These are phyloP conservation scores for Fusarium newnesense DNA, from an alignment of 2,329 filamentous ascomycete species.

Conservation along the genomic window DNA sequence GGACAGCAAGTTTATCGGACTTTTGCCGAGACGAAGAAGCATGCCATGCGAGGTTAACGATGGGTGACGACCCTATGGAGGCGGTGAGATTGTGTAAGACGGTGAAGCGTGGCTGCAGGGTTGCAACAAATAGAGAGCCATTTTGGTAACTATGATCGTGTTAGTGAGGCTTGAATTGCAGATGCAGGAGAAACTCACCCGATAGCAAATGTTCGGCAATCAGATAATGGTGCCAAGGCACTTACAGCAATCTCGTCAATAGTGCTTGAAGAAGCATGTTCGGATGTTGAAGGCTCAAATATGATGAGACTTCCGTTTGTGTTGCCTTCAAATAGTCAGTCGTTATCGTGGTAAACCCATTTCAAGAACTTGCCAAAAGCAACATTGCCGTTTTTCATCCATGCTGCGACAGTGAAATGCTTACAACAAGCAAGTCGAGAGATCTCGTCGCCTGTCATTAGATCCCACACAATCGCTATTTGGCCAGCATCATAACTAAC, in stretches of 20 bases:
- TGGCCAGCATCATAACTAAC: constrained; percentile 93
- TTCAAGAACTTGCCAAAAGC: constrained; percentile 93
- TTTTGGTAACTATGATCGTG: constrained; percentile 81
- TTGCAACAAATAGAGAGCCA: constrained; percentile 90
- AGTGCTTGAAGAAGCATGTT: constrained; percentile 90
- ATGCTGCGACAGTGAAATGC: constrained; percentile 82
- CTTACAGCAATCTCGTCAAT: constrained; percentile 94
- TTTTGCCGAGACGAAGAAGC: constrained; percentile 95
- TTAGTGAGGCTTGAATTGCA: constrained; percentile 13
- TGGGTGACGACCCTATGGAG: constrained; percentile 83
- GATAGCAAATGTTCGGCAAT: constrained; percentile 95
- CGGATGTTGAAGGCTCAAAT: constrained; percentile 92
- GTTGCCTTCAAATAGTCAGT: constrained; percentile 71
- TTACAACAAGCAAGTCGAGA: constrained; percentile 92
- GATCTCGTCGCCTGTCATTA: constrained; percentile 90
- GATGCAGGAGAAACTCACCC: constrained; percentile 67
- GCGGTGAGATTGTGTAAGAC: constrained; percentile 93
- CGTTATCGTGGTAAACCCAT: no score
- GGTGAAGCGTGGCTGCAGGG: constrained; percentile 89
- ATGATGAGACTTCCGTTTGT: constrained; percentile 91
- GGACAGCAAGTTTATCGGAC: constrained; percentile 91
- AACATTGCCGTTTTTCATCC: constrained; percentile 98
- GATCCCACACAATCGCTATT: constrained; percentile 96
- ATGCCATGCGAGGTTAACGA: constrained; percentile 92
- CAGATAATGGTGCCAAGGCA: constrained; percentile 86